Base-by-base conservation (phyloP, 495 filamentous ascomycete genomes). In the Penicillium robsamsonii region DNA sequence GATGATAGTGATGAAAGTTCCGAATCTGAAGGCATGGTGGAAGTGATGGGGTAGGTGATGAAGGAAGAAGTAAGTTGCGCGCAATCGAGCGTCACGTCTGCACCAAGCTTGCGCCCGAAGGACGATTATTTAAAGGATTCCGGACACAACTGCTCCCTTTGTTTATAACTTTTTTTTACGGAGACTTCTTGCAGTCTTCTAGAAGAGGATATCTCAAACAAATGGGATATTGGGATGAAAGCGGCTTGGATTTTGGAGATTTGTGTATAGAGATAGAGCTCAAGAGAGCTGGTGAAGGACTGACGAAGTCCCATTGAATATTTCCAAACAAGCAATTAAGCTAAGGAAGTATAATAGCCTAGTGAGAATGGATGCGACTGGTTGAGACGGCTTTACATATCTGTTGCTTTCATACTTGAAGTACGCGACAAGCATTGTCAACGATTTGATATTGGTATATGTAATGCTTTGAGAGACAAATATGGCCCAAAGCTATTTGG, bases 1-100 rank as follows among this genome's bases (percentile, higher is more conserved):
- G 82, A 84, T 44, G 82, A 84, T 33, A 85, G 70, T n/a, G 81
- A 82, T 8, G 82, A 85, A 46, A 76, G 69, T 24, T 80, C 79
- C 50, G 79, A 82, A 46, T 79, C 80, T 44, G 79, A 80, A 49
- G 79, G 75, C 79, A 82, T 81, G 60, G 58, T 74, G 40, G 66
- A 68, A 47, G 61, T 64, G 60, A 58, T 67, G 56, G 59, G 58
- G 56, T 45, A 54, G 58, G 61, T 54, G 58, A 55, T 35, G 59
- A 63, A 65, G 60, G 58, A 64, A 64, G 58, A 65, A 63, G 55
- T 61, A 56, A 63, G 50, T 50, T 50, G 46, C 53, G 63, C 64
- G 61, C 48, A 63, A 59, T 62, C 42, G 67, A 68, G 67, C 64
- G 67, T 67, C 59, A 68, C 58, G 51, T 65, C 62, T 64, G 68